A percentile compares a stretch with the other conserved stretches of the same genome.
These are phyloP conservation scores for Magnusiomyces tetraspermus DNA, from an alignment of 1,139 yeast genomes.

Conservation along the genomic window DNA sequence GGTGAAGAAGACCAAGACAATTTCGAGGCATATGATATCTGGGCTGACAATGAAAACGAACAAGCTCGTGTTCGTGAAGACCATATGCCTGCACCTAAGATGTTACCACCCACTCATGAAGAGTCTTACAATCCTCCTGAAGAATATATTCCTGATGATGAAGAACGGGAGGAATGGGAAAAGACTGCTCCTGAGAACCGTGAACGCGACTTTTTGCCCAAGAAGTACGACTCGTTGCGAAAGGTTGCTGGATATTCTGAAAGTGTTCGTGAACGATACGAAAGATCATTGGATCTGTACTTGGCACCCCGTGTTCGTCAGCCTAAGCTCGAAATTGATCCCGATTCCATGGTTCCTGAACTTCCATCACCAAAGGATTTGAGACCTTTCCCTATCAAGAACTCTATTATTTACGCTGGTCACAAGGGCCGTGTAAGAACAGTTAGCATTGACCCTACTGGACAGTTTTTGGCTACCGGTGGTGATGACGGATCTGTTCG, in stretches of 20 bases:
- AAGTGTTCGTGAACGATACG: conserved; percentile 80
- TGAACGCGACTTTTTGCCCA: conserved; percentile 70
- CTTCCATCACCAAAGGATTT: conserved; percentile 94
- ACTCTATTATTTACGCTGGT: conserved; percentile 76
- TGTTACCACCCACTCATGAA: conserved; percentile 93
- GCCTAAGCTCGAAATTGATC: conserved; percentile 86
- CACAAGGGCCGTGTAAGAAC: conserved; percentile 78
- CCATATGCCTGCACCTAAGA: conserved; percentile 89
- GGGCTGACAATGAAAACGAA: conserved; percentile 58
- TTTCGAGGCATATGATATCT: conserved; percentile 53
- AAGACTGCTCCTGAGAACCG: conserved; percentile 68
- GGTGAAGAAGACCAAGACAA: conserved; percentile 38
- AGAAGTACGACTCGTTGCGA: conserved; percentile 71
- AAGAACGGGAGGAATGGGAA: conserved; percentile 69
- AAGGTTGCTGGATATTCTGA: conserved; percentile 91
- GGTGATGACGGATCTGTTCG: conserved; percentile 96
- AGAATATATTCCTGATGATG: conserved; percentile 74
- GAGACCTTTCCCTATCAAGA: conserved; percentile 94
- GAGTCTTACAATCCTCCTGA: conserved; percentile 97
- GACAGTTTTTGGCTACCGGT: conserved; percentile 94
- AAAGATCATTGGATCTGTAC: conserved; percentile 85
- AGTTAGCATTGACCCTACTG: conserved; percentile 76
- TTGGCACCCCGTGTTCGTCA: conserved; percentile 94
- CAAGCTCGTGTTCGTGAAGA: conserved; percentile 38
- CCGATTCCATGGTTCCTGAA: conserved; percentile 91